Conservation (phyloP, 345 rosid genomes). For the Sisymbrium irio region DNA sequence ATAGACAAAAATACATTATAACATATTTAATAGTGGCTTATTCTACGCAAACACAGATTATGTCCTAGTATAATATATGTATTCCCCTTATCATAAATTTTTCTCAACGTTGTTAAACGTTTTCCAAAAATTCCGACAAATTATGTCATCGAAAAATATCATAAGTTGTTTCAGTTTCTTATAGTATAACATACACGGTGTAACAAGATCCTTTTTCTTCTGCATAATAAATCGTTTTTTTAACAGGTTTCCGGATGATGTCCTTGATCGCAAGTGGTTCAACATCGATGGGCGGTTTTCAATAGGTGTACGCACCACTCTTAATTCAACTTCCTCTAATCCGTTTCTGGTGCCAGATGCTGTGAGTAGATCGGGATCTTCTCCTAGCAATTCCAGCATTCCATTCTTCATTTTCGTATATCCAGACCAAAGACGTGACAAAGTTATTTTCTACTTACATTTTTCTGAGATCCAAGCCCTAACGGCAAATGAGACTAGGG, state of each 20-base stretch:
- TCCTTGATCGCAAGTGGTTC: constrained; percentile 4
- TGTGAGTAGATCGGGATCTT: constrained; percentile 8
- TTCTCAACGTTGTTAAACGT: no score
- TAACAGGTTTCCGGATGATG: constrained; percentile 7
- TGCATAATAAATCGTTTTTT: not conserved
- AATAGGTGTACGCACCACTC: not conserved
- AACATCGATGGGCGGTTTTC: no score
- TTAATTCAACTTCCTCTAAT: not conserved
- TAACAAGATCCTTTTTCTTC: not conserved
- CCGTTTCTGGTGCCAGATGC: constrained; percentile 17
- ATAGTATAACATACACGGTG: no score
- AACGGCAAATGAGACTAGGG: not conserved
- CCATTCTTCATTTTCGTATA: not conserved
- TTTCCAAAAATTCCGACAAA: no score
- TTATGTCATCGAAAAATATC: no score
- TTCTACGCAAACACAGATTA: no score
- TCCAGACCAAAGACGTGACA: not conserved
- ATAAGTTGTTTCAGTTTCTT: no score
- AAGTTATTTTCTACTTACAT: not conserved
- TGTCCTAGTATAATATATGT: no score
- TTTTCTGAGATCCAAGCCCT: constrained; percentile 9
- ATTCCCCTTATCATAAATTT: no score
- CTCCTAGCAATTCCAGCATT: not conserved
- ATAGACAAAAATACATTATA: no score
- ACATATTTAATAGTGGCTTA: no score